A percentile compares a stretch with the other conserved stretches of the same genome.
These are phyloP conservation scores for Solanum etuberosum DNA, from an alignment of 257 asterid species.

Conservation along the genomic window DNA sequence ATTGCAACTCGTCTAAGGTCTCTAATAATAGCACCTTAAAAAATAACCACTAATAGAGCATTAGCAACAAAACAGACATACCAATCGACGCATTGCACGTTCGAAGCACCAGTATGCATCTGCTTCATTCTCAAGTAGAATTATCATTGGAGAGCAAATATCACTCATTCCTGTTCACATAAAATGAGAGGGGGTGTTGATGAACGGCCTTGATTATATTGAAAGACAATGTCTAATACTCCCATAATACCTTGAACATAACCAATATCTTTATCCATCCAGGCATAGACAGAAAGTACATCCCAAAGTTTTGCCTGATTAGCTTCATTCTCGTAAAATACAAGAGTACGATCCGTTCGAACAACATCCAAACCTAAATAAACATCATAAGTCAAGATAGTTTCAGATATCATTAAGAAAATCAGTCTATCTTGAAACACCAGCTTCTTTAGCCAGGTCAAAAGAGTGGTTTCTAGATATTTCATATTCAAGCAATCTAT, in stretches of 20 bases:
- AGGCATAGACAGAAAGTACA: slow-evolving; percentile 74
- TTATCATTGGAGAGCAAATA: slow-evolving; percentile 90
- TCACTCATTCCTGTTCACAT: slow-evolving; percentile 82
- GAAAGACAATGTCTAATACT: neutral
- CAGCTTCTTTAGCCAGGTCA: neutral
- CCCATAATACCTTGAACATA: slow-evolving; percentile 80
- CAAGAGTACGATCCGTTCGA: slow-evolving; percentile 82
- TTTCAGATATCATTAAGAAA: neutral
- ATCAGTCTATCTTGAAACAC: neutral
- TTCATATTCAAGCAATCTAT: neutral
- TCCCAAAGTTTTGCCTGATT: slow-evolving; percentile 86
- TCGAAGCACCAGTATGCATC: slow-evolving; percentile 99
- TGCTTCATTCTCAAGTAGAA: slow-evolving; percentile 85
- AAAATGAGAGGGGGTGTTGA: slow-evolving; percentile 3
- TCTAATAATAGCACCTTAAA: neutral
- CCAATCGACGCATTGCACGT: slow-evolving; percentile 92
- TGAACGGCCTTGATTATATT: slow-evolving; percentile 11
- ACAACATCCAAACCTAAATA: slow-evolving; percentile 78
- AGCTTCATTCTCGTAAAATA: slow-evolving; percentile 65
- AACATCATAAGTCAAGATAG: neutral
- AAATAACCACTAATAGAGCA: neutral
- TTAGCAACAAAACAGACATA: slow-evolving; percentile 19
- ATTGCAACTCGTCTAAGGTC: neutral
- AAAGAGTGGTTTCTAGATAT: neutral
- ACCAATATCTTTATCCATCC: slow-evolving; percentile 93